Percentiles rank a stretch among this genome's conserved stretches.
Conservation (phyloP, 140 eudicot genomes). For the Stevia rebaudiana region DNA sequence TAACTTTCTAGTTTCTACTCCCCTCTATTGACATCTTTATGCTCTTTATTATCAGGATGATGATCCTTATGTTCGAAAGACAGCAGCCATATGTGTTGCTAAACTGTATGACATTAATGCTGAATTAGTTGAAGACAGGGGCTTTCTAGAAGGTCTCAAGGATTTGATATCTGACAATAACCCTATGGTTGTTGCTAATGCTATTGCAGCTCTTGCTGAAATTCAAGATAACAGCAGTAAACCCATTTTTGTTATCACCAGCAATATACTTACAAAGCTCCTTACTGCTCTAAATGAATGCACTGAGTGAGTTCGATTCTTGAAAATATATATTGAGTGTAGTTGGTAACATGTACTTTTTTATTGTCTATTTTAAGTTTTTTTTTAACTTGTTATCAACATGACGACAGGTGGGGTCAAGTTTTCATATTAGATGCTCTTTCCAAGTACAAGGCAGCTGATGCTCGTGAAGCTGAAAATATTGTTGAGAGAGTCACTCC, state of each 20-base stretch:
- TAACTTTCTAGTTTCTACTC: slow-evolving; percentile 1
- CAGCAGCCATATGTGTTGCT: slow-evolving; percentile 99
- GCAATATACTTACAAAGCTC: slow-evolving; percentile 81
- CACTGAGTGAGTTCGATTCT: slow-evolving; percentile 76
- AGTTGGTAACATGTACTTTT: neutral
- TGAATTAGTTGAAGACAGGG: slow-evolving; percentile 97
- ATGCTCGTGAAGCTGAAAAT: slow-evolving; percentile 98
- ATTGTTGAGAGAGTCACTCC: slow-evolving; percentile 98
- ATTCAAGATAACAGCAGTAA: slow-evolving; percentile 88
- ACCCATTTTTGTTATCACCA: slow-evolving; percentile 81
- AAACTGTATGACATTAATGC: slow-evolving; percentile 99
- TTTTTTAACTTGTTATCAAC: slow-evolving; percentile 2
- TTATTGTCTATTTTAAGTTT: slow-evolving; percentile 4
- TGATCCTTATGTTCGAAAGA: slow-evolving; percentile 99
- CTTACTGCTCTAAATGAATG: slow-evolving; percentile 98
- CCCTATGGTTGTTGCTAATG: slow-evolving; percentile 99
- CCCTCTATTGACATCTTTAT: slow-evolving; percentile 5
- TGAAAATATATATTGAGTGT: neutral
- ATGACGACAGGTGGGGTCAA: slow-evolving; percentile 89
- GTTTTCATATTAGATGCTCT: slow-evolving; percentile 98
- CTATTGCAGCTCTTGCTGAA: slow-evolving; percentile 98
- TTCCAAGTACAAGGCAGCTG: slow-evolving; percentile 94
- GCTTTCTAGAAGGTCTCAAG: slow-evolving; percentile 90
- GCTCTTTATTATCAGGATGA: slow-evolving; percentile 61
- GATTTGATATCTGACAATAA: slow-evolving; percentile 96